A percentile compares a stretch with the other conserved stretches of the same genome.
phyloP scores from a whole-genome alignment of 768 basidiomycete species.

The Trametes meyenii region DNA sequence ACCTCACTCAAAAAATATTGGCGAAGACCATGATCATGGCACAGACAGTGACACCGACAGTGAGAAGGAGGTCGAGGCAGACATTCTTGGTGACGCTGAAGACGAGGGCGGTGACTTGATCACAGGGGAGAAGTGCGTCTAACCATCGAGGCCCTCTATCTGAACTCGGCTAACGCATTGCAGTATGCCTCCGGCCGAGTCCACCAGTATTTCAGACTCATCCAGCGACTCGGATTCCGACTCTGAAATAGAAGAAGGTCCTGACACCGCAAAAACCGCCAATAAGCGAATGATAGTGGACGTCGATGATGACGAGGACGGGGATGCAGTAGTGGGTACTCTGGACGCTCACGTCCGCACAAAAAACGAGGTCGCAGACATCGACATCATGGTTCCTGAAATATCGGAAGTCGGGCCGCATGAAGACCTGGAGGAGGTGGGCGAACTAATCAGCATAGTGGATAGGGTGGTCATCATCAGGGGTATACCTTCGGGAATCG shows the following conservation, averaged over 20 bases:
- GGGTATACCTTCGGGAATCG: constrained; percentile 50
- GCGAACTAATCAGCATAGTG: constrained; percentile 76
- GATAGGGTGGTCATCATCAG: constrained; percentile 74
- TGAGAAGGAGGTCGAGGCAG: constrained; percentile 76
- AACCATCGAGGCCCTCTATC: background rate
- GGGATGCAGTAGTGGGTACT: constrained; percentile 39
- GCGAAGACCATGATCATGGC: constrained; percentile 39
- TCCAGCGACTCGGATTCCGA: constrained; percentile 34
- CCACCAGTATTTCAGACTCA: constrained; percentile 36
- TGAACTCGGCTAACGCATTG: background rate
- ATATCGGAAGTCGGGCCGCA: constrained; percentile 61
- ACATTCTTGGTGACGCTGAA: constrained; percentile 45
- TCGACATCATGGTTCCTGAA: constrained; percentile 61
- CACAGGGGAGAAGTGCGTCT: constrained; percentile 6
- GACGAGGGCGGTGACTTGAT: constrained; percentile 37
- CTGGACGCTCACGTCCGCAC: constrained; percentile 57
- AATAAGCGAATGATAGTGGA: constrained; percentile 30
- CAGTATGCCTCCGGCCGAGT: constrained; percentile 18
- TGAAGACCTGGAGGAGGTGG: constrained; percentile 75
- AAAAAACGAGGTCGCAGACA: constrained; percentile 69
- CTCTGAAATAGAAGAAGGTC: constrained; percentile 37
- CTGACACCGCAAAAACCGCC: background rate
- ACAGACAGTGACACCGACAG: constrained; percentile 55
- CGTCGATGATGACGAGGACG: constrained; percentile 61
- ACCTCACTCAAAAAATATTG: background rate